phyloP scores from a whole-genome alignment of 306 rosid genomes.

The Quercus agrifolia region DNA sequence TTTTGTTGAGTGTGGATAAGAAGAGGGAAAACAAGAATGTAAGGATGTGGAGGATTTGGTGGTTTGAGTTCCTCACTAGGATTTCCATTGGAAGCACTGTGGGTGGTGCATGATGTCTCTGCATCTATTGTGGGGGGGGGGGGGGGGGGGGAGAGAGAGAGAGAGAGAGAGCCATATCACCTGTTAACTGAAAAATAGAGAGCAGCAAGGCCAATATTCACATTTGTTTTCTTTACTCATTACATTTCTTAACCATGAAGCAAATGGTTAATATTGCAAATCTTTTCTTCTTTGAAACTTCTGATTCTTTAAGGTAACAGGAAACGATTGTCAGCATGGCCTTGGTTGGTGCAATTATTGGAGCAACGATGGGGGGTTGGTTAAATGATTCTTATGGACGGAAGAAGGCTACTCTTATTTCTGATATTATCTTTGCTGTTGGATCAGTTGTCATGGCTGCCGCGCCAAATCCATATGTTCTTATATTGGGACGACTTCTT shows the following conservation, averaged over 20 bases:
- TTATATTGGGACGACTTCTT: slow-evolving; percentile 68
- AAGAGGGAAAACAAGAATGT: background rate
- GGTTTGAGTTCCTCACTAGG: background rate
- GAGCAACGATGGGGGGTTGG: slow-evolving; percentile 88
- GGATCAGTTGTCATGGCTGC: slow-evolving; percentile 77
- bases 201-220: background rate
- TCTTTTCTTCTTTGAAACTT: background rate
- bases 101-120: background rate
- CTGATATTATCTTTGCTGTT: slow-evolving; percentile 57
- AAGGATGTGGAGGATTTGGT: background rate
- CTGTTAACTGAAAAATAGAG: background rate
- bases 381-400: slow-evolving; percentile 73
- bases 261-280: background rate
- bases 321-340: slow-evolving; percentile 97
- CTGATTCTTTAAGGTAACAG: slow-evolving; percentile 37
- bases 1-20: slow-evolving; percentile 1
- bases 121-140: background rate
- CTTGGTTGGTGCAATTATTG: slow-evolving; percentile 72
- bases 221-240: background rate
- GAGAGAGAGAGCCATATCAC: background rate
- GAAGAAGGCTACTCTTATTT: slow-evolving; percentile 71
- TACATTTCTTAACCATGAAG: background rate
- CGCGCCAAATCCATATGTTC: slow-evolving; percentile 66
- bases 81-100: background rate
- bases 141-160: too few relatives aligned